Base-by-base conservation (phyloP, 768 basidiomycete genomes). In the Lactarius hengduanensis region DNA sequence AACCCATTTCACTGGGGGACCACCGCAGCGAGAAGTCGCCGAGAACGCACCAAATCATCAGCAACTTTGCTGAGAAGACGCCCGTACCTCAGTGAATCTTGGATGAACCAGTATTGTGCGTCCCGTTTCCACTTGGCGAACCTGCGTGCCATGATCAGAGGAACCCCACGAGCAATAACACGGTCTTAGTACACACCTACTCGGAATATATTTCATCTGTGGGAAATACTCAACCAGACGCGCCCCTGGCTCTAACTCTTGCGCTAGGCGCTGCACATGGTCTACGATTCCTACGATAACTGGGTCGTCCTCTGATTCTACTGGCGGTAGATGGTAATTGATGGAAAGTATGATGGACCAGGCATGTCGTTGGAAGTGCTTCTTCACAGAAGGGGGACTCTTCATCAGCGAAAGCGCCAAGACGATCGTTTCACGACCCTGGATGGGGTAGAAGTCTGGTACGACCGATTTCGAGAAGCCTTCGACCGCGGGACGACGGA, bases 311-410 rank as follows among this genome's bases (percentile, higher is more conserved):
- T 73, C 72, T 18, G 68, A 65, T 56, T 63, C 32, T 15, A 64
- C 55, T n/a, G 61, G 43, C 28, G 43, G 61, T 36, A 30, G 26
- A 61, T 36, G 32, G 34, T 57, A 67, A 30, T 15, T 50, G 61
- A 63, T 59, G 30, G 63, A 64, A 67, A 77, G 73, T 36, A 75
- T 0, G 67, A 66, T 0, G 77, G 76, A 26, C 72, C 64, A 13
- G 64, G 60, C 16, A 75, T 61, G 5, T 80, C 41, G 26, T 74
- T 75, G 22, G 68, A 57, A n/a, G 77, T 47, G 45, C 45, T 45
- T 45, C 69, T 38, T 80, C 72, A 18, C 70, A 36, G 10, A 11
- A 56, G 11, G 63, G 71, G 4, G 74, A 74, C 71, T 79, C 75
- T 40, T 64, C 59, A 75, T 73, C 54, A 76, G 73, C 5, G 26